Evolutionary conservation across 441 rosid species (phyloP).

Genomic region (Erodium texanum): DNA sequence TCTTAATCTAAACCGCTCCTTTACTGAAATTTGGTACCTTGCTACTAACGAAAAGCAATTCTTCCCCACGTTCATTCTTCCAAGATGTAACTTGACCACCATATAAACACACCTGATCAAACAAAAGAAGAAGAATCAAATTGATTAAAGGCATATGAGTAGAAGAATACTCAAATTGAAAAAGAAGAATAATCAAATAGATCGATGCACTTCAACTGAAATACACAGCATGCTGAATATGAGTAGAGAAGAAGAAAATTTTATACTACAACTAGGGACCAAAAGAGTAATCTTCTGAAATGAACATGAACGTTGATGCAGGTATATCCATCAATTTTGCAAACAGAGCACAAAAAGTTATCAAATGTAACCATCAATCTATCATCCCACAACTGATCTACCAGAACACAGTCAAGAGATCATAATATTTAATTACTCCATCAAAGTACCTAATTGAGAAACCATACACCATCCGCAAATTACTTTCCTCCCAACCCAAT

Average conservation of each 20-base stretch:
- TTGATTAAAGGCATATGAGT: no score
- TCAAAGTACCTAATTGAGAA: not conserved
- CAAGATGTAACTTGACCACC: slow-evolving; percentile 70
- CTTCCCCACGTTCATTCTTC: slow-evolving; percentile 63
- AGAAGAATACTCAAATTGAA: no score
- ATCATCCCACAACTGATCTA: not conserved
- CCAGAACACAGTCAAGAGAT: not conserved
- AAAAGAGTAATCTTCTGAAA: no score
- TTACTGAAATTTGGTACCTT: slow-evolving; percentile 31
- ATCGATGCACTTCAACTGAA: no score
- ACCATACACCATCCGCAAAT: no score
- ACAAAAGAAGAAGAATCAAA: no score
- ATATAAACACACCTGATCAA: slow-evolving; percentile 46
- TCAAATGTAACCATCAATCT: not conserved
- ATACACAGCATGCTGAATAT: no score
- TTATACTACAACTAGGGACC: no score
- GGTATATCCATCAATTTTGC: not conserved
- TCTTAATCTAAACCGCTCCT: not conserved
- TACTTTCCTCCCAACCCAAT: no score
- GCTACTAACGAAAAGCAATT: slow-evolving; percentile 56
- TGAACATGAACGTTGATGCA: not conserved
- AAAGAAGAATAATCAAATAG: no score
- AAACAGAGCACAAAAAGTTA: not conserved
- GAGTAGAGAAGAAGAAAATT: no score
- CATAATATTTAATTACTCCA: not conserved